These are phyloP conservation scores for Rhizopus sp. DNA, from an alignment of 371 early-diverging fungal genomes.

Conservation along the genomic window DNA sequence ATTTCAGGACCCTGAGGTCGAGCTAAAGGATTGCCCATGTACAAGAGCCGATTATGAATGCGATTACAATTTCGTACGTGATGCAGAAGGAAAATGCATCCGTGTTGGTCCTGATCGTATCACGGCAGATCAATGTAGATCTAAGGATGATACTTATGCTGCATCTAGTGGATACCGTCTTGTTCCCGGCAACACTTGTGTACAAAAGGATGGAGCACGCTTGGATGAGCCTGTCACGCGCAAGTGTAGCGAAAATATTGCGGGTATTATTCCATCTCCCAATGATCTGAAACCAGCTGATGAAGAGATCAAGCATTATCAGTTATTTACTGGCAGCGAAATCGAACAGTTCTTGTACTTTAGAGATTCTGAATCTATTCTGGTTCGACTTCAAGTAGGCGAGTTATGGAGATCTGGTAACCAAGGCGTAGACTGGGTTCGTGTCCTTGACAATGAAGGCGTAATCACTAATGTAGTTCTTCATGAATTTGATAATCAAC, in stretches of 20 bases:
- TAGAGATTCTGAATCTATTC: conserved; percentile 53
- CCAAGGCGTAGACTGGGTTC: conserved; percentile 68
- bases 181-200: conserved; percentile 81
- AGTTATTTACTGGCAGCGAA: conserved; percentile 47
- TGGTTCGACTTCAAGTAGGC: conserved; percentile 57
- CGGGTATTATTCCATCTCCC: conserved; percentile 15
- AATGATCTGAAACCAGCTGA: conserved; percentile 17
- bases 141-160: conserved; percentile 64
- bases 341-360: conserved; percentile 59
- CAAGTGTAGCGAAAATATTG: conserved; percentile 54
- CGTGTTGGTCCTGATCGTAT: conserved; percentile 57
- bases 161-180: conserved; percentile 88
- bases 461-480: conserved; percentile 35
- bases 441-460: conserved; percentile 42
- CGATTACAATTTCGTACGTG: conserved; percentile 77
- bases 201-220: conserved; percentile 47
- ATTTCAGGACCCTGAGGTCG: conserved; percentile 57
- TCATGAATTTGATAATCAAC: conserved; percentile 59
- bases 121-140: conserved; percentile 56
- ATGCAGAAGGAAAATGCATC: conserved; percentile 57
- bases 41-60: conserved; percentile 90
- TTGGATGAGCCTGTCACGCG: conserved; percentile 68
- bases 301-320: conserved; percentile 38
- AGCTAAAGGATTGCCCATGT: conserved; percentile 74
- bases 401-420: conserved; percentile 67